These are phyloP conservation scores for Tetradesmus obliquus DNA, from an alignment of 139 green algal genomes.

Conservation along the genomic window DNA sequence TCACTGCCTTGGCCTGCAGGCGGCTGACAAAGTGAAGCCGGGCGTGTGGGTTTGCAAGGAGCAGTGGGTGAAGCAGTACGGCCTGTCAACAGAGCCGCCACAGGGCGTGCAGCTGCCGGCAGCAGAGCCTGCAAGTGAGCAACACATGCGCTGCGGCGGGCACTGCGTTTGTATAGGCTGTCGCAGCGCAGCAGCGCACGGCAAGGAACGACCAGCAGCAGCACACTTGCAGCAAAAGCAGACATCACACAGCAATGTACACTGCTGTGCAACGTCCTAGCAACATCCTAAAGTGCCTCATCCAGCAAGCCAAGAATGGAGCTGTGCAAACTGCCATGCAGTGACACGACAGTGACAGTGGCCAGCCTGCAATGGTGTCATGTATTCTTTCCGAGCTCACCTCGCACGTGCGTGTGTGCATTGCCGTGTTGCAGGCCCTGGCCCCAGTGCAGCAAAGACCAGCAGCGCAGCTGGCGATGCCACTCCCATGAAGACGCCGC, in stretches of 20 bases:
- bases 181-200: background rate
- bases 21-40: conserved; percentile 38
- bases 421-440: background rate
- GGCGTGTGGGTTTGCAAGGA: conserved; percentile 39
- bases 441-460: background rate
- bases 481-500: conserved; percentile 27
- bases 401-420: background rate
- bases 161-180: background rate
- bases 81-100: conserved; percentile 16
- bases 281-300: background rate
- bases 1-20: background rate
- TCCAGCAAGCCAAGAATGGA: background rate
- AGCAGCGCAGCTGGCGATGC: background rate
- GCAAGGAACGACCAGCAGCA: background rate
- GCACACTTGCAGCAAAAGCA: background rate
- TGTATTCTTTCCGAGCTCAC: too few relatives aligned
- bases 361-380: background rate
- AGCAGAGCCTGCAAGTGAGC: conserved; percentile 11
- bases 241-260: background rate
- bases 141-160: background rate
- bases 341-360: background rate
- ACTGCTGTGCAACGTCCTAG: background rate
- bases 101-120: background rate
- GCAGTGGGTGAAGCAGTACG: conserved; percentile 38
- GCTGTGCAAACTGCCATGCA: background rate